Evolutionary conservation across 2,329 filamentous ascomycete genomes (phyloP).

Genomic region (Pseudogymnoascus sp.): DNA sequence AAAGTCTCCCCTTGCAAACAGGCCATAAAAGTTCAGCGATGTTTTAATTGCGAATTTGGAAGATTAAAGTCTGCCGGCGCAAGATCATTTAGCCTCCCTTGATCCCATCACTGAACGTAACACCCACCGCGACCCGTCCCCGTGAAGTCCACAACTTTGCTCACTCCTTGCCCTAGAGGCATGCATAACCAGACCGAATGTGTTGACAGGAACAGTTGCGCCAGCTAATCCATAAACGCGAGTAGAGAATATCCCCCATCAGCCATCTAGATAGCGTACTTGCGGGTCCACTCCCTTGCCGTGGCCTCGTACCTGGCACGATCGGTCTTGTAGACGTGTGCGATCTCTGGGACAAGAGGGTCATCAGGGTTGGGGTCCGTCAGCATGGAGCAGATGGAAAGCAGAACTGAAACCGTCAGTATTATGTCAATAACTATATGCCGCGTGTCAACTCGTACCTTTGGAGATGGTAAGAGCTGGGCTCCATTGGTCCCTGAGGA

Average conservation of each 20-base stretch:
- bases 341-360: constrained; percentile 96
- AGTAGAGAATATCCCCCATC: constrained; percentile 8
- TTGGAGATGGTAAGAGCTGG: constrained; percentile 97
- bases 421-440: background rate
- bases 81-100: constrained; percentile 9
- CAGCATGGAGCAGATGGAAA: constrained; percentile 99
- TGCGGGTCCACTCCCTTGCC: constrained; percentile 95
- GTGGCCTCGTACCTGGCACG: constrained; percentile 92
- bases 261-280: constrained; percentile 77
- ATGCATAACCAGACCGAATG: constrained; percentile 12
- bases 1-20: background rate
- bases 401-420: constrained; percentile 55
- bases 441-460: constrained; percentile 47
- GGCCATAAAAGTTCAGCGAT: constrained; percentile 4
- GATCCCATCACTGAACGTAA: constrained; percentile 8
- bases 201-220: constrained; percentile 13
- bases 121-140: constrained; percentile 6
- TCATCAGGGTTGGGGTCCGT: constrained; percentile 99
- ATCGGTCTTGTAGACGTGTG: constrained; percentile 99
- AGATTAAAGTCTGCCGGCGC: constrained; percentile 3
- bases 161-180: constrained; percentile 6
- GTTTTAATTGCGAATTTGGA: constrained; percentile 8
- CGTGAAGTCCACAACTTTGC: constrained; percentile 8
- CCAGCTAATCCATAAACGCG: constrained; percentile 12
- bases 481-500: constrained; percentile 98